These are phyloP conservation scores for Globisporangium takayamanum DNA, from an alignment of 352 stramenopile genomes.

Conservation along the genomic window DNA sequence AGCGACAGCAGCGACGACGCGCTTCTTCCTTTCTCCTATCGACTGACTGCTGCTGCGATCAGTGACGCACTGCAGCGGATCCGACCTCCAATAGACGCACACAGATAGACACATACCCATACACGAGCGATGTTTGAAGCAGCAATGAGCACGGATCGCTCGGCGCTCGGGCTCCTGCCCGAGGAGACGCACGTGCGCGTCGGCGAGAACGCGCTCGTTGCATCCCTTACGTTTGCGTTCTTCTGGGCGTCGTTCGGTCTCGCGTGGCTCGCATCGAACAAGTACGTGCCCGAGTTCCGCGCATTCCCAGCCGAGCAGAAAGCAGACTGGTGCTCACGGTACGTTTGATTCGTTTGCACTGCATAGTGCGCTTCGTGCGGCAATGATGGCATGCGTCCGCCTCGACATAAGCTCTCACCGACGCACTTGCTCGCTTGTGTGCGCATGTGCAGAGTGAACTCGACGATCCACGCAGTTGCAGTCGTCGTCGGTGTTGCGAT, in stretches of 20 bases:
- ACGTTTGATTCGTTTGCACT: slow-evolving; percentile 9
- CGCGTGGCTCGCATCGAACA: slow-evolving; percentile 53
- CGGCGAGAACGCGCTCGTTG: slow-evolving; percentile 59
- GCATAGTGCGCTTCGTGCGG: background rate
- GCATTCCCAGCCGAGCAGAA: slow-evolving; percentile 60
- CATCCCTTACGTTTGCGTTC: slow-evolving; percentile 46
- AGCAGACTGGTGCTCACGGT: slow-evolving; percentile 80
- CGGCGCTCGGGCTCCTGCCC: slow-evolving; percentile 34
- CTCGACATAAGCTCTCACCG: background rate
- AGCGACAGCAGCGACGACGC: background rate
- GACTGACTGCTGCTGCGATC: background rate
- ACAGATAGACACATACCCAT: background rate
- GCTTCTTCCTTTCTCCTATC: too few species aligned
- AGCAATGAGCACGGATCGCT: background rate
- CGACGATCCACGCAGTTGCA: slow-evolving; percentile 62
- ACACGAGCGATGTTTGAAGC: background rate
- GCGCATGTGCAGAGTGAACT: slow-evolving; percentile 55
- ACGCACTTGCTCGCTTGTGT: slow-evolving; percentile 1
- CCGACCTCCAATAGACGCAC: too few species aligned
- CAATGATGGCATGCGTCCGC: background rate
- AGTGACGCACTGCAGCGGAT: background rate
- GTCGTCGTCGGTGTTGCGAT: slow-evolving; percentile 59
- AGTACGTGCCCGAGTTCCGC: slow-evolving; percentile 51
- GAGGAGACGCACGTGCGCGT: slow-evolving; percentile 54
- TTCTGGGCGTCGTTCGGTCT: slow-evolving; percentile 65